Evolutionary conservation across 2,329 filamentous ascomycete genomes (phyloP).

Genomic region (Clarireedia paspali): DNA sequence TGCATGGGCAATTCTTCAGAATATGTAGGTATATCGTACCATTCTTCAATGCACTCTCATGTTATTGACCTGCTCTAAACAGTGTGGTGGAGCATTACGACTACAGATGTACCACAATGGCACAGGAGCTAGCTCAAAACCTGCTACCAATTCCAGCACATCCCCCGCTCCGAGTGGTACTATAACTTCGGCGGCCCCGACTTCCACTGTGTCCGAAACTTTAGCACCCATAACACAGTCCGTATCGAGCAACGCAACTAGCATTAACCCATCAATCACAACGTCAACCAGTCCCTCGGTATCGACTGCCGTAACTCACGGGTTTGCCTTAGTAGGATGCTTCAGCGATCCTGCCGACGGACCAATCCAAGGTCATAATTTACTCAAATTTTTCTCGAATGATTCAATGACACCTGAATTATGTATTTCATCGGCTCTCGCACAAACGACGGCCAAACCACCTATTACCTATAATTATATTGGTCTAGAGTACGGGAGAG

Average conservation of each 20-base stretch:
- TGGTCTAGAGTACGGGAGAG: slow-evolving; percentile 30
- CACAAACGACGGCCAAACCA: slow-evolving; percentile 22
- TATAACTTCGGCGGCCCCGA: background rate
- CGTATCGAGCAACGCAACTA: background rate
- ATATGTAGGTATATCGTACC: background rate
- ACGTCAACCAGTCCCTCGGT: slow-evolving; percentile 5
- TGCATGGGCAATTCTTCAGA: background rate
- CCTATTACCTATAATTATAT: slow-evolving; percentile 26
- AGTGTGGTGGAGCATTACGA: slow-evolving; percentile 21
- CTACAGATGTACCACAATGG: slow-evolving; percentile 15
- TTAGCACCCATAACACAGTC: background rate
- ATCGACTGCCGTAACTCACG: slow-evolving; percentile 16
- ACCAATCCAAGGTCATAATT: slow-evolving; percentile 24
- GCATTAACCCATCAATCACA: background rate
- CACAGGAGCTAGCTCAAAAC: background rate
- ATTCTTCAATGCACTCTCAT: background rate
- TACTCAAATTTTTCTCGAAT: slow-evolving; percentile 28
- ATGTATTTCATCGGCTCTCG: slow-evolving; percentile 29
- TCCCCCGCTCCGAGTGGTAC: background rate
- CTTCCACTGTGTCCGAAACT: background rate
- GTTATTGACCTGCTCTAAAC: background rate
- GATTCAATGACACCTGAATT: slow-evolving; percentile 30
- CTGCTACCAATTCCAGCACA: background rate
- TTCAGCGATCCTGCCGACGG: slow-evolving; percentile 21
- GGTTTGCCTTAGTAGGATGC: slow-evolving; percentile 29